Base-by-base conservation (phyloP, 2,329 filamentous ascomycete genomes). In the Xylaria sp. region DNA sequence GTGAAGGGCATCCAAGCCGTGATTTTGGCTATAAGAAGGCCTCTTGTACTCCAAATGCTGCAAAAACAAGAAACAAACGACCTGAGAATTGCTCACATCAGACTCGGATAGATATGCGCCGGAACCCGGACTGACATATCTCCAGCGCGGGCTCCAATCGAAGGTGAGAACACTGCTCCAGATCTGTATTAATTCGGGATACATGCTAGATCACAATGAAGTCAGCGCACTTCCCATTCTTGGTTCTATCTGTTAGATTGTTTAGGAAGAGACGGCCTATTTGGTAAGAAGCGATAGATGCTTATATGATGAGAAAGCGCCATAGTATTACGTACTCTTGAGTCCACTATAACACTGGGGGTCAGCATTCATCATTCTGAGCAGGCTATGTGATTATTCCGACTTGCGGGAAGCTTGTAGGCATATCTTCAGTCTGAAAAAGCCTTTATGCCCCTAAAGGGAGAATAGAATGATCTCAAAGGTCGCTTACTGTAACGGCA, bases 21-120 rank as follows among this genome's bases (percentile, higher is more conserved):
- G 21, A 47, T 23, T 21, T 21, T 47, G 42, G 8, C 42, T 21
- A 10, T 3, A 21, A 10, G n/a, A 18, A 2, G 8, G 2, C 9
- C 18, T 1, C 6, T 10, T n/a, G n/a, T 21, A 47, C 18, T 47
- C 4, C 9, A 47, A 23, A 18, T 3, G 10, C 13, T 10, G 47
- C 13, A 0, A n/a, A 32, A 32, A 53, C 5, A 18, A 53, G 23
- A 50, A 25, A 27, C n/a, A 27, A n/a, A 53, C 3, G 12, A n/a
- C 1, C 6, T 27, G 18, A 21, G 16, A 2, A 35, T 35, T 18
- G 8, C 51, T 54, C 27, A 54, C 51, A 58, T 82, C 78, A 0
- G 78, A 78, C 63, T 82, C 79, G 25, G 73, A 74, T 32, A 76
- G 69, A 64, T 76, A 75, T 2, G 75, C 73, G 25, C 75, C 75